A percentile compares a stretch with the other conserved stretches of the same genome.
Conservation (phyloP, 2,329 filamentous ascomycete species). For the Colletotrichum somersetense region DNA sequence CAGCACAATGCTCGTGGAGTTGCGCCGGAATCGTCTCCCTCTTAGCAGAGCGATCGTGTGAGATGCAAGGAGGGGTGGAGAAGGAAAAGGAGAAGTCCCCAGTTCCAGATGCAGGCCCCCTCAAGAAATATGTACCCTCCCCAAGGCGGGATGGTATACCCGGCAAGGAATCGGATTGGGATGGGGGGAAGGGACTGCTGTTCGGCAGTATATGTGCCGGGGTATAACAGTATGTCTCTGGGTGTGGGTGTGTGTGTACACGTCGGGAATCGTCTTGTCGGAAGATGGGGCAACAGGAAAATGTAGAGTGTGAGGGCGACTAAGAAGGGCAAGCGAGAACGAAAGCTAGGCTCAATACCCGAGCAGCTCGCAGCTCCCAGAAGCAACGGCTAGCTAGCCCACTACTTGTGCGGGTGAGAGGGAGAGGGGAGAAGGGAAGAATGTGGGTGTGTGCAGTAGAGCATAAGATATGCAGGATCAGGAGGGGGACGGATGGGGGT, state of each 20-base stretch:
- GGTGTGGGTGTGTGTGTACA: not conserved
- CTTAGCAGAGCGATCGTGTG: slow-evolving; percentile 28
- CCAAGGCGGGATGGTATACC: slow-evolving; percentile 36
- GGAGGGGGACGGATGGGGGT: slow-evolving; percentile 27
- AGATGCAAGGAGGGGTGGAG: slow-evolving; percentile 23
- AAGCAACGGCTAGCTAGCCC: not conserved
- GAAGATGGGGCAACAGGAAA: slow-evolving; percentile 15
- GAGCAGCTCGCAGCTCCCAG: not conserved
- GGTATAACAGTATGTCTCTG: slow-evolving; percentile 7
- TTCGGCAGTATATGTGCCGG: slow-evolving; percentile 17
- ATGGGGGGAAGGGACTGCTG: slow-evolving; percentile 22
- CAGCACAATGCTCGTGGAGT: slow-evolving; percentile 17
- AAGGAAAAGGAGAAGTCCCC: slow-evolving; percentile 7
- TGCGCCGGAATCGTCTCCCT: slow-evolving; percentile 26
- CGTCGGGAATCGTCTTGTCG: not conserved
- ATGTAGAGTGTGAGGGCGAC: slow-evolving; percentile 4
- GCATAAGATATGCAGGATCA: slow-evolving; percentile 26
- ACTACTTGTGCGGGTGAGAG: not conserved
- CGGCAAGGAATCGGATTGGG: slow-evolving; percentile 35
- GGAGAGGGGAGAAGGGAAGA: not conserved
- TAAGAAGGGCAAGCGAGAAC: not conserved
- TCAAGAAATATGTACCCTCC: slow-evolving; percentile 10
- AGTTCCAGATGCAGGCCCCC: slow-evolving; percentile 18
- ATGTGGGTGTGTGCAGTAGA: slow-evolving; percentile 12
- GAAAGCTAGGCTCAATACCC: slow-evolving; percentile 13